These are phyloP conservation scores for Podila clonocystis DNA, from an alignment of 192 early-diverging fungal genomes.

Conservation along the genomic window DNA sequence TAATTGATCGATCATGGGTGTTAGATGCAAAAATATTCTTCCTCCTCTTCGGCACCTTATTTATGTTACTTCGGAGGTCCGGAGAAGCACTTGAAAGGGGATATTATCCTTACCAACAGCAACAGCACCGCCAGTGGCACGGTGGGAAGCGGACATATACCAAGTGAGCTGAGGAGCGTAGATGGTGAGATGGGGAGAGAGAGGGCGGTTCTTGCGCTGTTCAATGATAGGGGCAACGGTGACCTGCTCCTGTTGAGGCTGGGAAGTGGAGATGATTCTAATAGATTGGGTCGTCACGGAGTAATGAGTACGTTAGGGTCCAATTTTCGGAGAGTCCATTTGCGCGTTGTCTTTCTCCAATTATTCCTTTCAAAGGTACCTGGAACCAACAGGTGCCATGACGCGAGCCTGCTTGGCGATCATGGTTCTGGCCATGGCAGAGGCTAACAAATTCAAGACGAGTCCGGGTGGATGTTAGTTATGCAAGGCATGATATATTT, in stretches of 20 bases:
- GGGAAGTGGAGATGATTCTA: conserved; percentile 47
- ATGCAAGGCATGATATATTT: no score
- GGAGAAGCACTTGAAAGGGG: background rate
- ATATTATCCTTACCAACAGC: conserved; percentile 64
- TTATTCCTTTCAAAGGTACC: conserved; percentile 8
- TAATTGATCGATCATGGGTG: background rate
- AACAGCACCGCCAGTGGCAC: conserved; percentile 80
- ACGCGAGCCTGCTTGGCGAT: conserved; percentile 24
- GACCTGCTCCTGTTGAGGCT: conserved; percentile 27
- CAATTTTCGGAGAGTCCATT: no score
- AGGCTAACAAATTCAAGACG: conserved; percentile 13
- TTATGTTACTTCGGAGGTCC: background rate
- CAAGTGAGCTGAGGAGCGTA: conserved; percentile 93
- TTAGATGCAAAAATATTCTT: no score
- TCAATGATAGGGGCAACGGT: conserved; percentile 52
- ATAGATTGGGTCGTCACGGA: background rate
- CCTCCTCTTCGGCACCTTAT: background rate
- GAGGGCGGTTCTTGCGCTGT: conserved; percentile 75
- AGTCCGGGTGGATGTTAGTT: background rate
- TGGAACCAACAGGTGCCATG: conserved; percentile 45
- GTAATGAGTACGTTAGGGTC: no score
- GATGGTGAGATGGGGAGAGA: conserved; percentile 87
- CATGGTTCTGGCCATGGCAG: conserved; percentile 24
- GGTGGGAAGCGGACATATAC: conserved; percentile 76
- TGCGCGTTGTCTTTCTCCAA: conserved; percentile 8